Base-by-base conservation (phyloP, 2,329 filamentous ascomycete species). In the Claviceps cyperi region DNA sequence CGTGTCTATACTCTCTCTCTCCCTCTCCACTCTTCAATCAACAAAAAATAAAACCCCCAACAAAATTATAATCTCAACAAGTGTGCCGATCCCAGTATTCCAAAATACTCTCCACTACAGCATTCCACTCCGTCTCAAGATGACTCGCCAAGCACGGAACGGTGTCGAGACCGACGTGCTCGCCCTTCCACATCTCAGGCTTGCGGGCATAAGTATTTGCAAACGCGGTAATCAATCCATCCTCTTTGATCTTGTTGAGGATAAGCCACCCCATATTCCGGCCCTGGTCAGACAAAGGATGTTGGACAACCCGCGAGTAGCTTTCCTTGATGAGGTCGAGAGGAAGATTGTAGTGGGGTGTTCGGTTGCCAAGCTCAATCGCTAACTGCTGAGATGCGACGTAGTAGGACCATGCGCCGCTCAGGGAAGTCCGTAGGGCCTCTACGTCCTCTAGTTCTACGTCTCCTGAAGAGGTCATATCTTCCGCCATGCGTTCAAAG, bases 241-340 rank as follows among this genome's bases (percentile, higher is more conserved):
- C 79, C 50, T 78, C 75, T 21, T 73, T 70, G 47, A 86, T 80
- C 63, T 85, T 86, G 41, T 67, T 68, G 9, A 88, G 66, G 35
- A 84, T 79, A 44, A 88, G 67, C 83, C 84, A 88, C 41, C 81
- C 84, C 57, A 84, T 71, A 60, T 88, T 89, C 83, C 84, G 88
- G 60, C 82, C 86, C 22, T 80, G 74, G 57, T 80, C 80, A 55
- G 80, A 83, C 17, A 73, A 68, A 0, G 81, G 81, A 54, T 87
- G 84, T 28, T 67, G 69, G 50, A 75, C 71, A 2, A 88, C 83
- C 21, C 80, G 70, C 50, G 68, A 65, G 58, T 83, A 81, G 0
- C 83, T 83, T 58, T 85, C 81, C 47, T 77, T 72, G 1, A 87
- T 62, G 36, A 83, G 73, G 46, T 81, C 78, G 13, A 75, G 77